Base-by-base conservation (phyloP, 2,329 filamentous ascomycete species). In the Pseudocercospora crystallina region DNA sequence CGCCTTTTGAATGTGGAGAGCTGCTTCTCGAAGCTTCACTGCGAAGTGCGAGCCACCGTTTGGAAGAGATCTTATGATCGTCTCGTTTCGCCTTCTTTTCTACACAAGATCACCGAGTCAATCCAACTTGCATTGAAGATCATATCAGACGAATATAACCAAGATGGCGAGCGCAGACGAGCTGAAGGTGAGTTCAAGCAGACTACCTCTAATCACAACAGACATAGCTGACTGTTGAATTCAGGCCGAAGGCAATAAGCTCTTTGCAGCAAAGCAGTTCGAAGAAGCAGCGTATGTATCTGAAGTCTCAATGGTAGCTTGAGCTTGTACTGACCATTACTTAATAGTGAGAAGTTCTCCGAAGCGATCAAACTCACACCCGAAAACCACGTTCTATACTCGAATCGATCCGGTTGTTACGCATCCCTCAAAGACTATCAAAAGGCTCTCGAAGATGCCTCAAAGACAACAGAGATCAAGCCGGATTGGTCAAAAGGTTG, bases 401-500 rank as follows among this genome's bases (percentile, higher is more conserved):
- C 91, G 68, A 99, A 99, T 76, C 86, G 94, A 62, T 97, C 94
- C 29, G 94, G 82, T 53, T 81, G 83, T 41, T 84, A 95, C 68
- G 89, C 92, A 38, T 96, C 94, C 46, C 87, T 96, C 73, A 89
- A 85, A 71, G 84, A 97, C 52, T 99, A 88, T 79, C 78, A 87
- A 58, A 81, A 86, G 61, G 94, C 94, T 14, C 77, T 97, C 20
- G 80, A 87, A 57, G 94, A 99, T 79, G 94, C 94, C 51, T 86
- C 86, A 68, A 96, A 96, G 80, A 94, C 90, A 2, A 95, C 87
- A 48, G 83, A 95, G 73, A 78, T 99, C 71, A 97, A 99, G 80
- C 87, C 92, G 10, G 94, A 97, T 78, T 99, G 94, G 94, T 85
- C 90, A 53, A 97, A 97, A 76, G 94, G 94, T 60, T 96, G 90